Conservation (phyloP, 768 basidiomycete genomes). For the Sarcodon sp. region DNA sequence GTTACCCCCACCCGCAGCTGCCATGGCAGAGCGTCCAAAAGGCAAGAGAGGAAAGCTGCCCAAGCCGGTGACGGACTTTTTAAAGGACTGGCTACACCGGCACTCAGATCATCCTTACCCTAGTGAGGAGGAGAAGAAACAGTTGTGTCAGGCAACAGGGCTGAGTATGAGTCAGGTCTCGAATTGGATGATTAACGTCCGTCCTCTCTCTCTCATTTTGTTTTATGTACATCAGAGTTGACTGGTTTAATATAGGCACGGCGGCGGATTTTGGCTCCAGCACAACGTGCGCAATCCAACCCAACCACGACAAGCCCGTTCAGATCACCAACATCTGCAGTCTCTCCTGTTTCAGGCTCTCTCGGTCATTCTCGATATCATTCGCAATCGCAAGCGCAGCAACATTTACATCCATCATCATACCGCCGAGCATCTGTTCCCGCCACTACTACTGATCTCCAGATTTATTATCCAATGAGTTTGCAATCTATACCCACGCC, state of each 20-base stretch:
- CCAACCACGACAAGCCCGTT: conserved; percentile 71
- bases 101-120: conserved; percentile 87
- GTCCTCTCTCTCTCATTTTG: conserved; percentile 10
- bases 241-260: conserved; percentile 39
- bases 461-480: conserved; percentile 71
- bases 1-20: conserved; percentile 25
- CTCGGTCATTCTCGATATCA: conserved; percentile 20
- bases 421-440: conserved; percentile 55
- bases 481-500: conserved; percentile 37
- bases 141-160: conserved; percentile 75
- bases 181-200: conserved; percentile 88
- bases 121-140: conserved; percentile 84
- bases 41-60: conserved; percentile 82
- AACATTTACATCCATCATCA: conserved; percentile 8
- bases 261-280: conserved; percentile 73
- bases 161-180: conserved; percentile 84
- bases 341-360: conserved; percentile 22
- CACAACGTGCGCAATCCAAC: conserved; percentile 60
- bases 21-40: conserved; percentile 64
- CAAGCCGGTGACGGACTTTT: conserved; percentile 81
- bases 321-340: conserved; percentile 33
- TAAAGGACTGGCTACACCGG: conserved; percentile 81
- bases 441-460: conserved; percentile 40
- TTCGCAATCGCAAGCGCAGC: conserved; percentile 12
- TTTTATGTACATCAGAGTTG: conserved; percentile 14